Percentiles rank a stretch among this genome's conserved stretches.
Conservation (phyloP, 306 rosid genomes). For the Potentilla sterilis region DNA sequence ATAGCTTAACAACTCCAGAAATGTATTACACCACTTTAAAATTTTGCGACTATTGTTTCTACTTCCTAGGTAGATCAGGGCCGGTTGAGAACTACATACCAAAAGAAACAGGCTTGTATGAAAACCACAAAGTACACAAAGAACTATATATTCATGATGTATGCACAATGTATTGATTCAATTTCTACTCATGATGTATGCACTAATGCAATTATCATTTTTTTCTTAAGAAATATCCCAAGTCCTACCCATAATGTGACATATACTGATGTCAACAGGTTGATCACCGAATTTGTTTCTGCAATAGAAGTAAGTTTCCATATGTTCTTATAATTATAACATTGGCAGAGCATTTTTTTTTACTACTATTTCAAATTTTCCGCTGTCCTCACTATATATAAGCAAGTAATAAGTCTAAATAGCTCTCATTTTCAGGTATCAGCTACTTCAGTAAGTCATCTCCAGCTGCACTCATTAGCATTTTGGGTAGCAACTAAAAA, state of each 20-base stretch:
- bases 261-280: neutral
- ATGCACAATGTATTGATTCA: too few relatives aligned
- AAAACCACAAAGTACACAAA: too few relatives aligned
- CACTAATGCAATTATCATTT: neutral
- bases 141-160: too few relatives aligned
- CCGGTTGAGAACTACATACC: too few relatives aligned
- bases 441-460: neutral
- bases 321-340: neutral
- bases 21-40: neutral
- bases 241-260: too few relatives aligned
- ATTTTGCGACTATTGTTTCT: neutral
- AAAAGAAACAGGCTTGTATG: too few relatives aligned
- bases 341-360: neutral
- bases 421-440: neutral
- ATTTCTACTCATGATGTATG: too few relatives aligned
- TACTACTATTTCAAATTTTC: neutral
- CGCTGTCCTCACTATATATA: neutral
- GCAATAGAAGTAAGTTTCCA: neutral
- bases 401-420: neutral
- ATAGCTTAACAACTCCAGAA: conserved; percentile 4
- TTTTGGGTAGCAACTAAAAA: neutral
- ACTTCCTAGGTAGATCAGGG: too few relatives aligned
- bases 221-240: too few relatives aligned
- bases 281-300: neutral
- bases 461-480: neutral